Conservation (phyloP, 768 basidiomycete genomes). For the Sarcomyxa edulis region DNA sequence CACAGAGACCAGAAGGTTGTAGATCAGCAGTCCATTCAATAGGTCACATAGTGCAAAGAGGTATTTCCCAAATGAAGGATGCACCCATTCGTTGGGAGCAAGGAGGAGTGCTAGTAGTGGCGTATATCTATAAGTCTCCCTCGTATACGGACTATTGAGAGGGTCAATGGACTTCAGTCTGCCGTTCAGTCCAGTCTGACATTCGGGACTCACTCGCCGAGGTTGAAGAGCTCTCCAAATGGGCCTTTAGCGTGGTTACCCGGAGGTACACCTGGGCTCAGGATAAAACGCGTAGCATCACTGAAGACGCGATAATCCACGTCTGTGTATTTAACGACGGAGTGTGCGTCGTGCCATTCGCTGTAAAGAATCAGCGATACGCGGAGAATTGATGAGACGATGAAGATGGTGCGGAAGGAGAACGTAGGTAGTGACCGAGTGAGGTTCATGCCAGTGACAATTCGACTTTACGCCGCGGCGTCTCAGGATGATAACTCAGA, state of each 20-base stretch:
- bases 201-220: conserved; percentile 78
- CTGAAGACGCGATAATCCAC: conserved; percentile 95
- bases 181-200: neutral
- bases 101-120: conserved; percentile 84
- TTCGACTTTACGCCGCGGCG: neutral
- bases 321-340: conserved; percentile 93
- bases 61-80: conserved; percentile 87
- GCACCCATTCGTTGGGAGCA: conserved; percentile 74
- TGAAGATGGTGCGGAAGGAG: conserved; percentile 50
- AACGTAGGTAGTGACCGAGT: conserved; percentile 11
- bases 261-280: conserved; percentile 35
- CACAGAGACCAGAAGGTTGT: conserved; percentile 48
- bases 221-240: conserved; percentile 22
- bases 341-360: conserved; percentile 83
- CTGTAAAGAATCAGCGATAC: conserved; percentile 75
- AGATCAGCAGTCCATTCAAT: conserved; percentile 69
- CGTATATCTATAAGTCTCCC: conserved; percentile 95
- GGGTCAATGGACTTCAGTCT: conserved; percentile 2
- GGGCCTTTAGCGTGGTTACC: conserved; percentile 60
- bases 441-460: neutral
- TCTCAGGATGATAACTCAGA: no score
- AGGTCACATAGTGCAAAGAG: conserved; percentile 84
- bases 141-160: conserved; percentile 70
- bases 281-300: conserved; percentile 77
- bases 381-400: conserved; percentile 53